Base-by-base conservation (phyloP, 768 basidiomycete genomes). In the Trichaptum fuscoviolaceum region DNA sequence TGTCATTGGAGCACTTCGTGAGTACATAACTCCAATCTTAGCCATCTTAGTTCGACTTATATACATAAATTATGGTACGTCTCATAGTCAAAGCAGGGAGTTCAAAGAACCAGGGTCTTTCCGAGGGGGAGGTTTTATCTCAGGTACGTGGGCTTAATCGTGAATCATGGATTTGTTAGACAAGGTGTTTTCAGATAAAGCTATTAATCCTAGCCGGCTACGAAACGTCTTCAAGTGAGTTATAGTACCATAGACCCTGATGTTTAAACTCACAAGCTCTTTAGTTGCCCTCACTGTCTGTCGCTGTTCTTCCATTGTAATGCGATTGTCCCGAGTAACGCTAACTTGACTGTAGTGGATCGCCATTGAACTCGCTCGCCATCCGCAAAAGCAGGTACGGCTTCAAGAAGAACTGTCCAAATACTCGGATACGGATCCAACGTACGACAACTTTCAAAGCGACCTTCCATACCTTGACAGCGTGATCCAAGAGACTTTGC, bases 401-500 rank as follows among this genome's bases (percentile, higher is more conserved):
- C 75, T 84, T 0, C 79, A 80, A 23, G 73, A 77, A 9, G 83
- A 84, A 69, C 67, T 83, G 8, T 69, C 73, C 34, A 42, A 75
- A 24, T 81, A 82, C 1, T 74, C 71, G 17, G 64, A 67, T 68
- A 92, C 93, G 6, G 86, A 88, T 70, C 85, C 85, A 20, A 82
- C 80, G 0, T 86, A 81, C 73, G 85, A 87, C 52, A 82, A 85
- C 65, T 77, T 88, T 73, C 80, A 96, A 63, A 79, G 78, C 12
- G 76, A 36, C 64, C 85, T 97, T 26, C 93, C 95, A 15, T 69
- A 97, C 64, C 82, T 99, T 73, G 92, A 96, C 75, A 83, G 93
- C 1, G 84, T 92, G 73, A 95, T 99, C 74, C 93, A 96, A 62
- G 96, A 99, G 78, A 96, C 93, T 0, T 87, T 96, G 58, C 91